A percentile compares a stretch with the other conserved stretches of the same genome.
These are phyloP conservation scores for Lactifluus subvellereus DNA, from an alignment of 768 basidiomycete genomes.

Conservation along the genomic window DNA sequence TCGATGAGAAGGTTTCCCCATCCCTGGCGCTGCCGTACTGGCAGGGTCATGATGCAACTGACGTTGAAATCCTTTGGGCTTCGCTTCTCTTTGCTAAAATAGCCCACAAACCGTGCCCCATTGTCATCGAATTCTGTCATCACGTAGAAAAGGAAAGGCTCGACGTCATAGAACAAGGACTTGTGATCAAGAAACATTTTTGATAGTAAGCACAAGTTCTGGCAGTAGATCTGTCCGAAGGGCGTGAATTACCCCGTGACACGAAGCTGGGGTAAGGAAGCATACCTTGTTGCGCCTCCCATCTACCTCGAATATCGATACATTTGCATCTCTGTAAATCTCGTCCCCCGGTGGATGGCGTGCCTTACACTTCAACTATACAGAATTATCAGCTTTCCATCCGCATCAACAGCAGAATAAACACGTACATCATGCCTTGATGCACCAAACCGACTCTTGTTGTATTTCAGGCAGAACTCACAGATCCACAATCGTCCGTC, in stretches of 20 bases:
- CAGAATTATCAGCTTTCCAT: constrained; percentile 1
- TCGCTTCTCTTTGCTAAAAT: constrained; percentile 98
- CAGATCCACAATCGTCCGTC: constrained; percentile 95
- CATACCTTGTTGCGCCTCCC: constrained; percentile 92
- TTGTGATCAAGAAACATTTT: constrained; percentile 99
- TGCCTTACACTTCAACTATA: constrained; percentile 88
- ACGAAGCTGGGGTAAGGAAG: neutral
- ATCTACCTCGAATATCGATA: constrained; percentile 97
- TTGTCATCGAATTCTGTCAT: constrained; percentile 87
- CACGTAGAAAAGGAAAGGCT: constrained; percentile 98
- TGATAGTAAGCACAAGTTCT: constrained; percentile 93
- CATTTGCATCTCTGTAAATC: constrained; percentile 83
- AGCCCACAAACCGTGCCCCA: constrained; percentile 93
- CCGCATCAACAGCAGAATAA: neutral
- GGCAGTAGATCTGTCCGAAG: constrained; percentile 81
- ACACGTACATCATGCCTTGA: constrained; percentile 74
- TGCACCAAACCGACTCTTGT: constrained; percentile 88
- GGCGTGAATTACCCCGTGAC: neutral
- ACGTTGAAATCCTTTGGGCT: constrained; percentile 96
- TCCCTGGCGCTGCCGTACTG: constrained; percentile 87
- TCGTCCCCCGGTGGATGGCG: constrained; percentile 97
- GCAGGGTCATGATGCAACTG: constrained; percentile 99
- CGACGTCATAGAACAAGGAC: constrained; percentile 97
- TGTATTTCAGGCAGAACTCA: constrained; percentile 97
- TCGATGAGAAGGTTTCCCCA: constrained; percentile 98